Conservation (phyloP, 768 basidiomycete genomes). For the Cystobasidium tubakii region DNA sequence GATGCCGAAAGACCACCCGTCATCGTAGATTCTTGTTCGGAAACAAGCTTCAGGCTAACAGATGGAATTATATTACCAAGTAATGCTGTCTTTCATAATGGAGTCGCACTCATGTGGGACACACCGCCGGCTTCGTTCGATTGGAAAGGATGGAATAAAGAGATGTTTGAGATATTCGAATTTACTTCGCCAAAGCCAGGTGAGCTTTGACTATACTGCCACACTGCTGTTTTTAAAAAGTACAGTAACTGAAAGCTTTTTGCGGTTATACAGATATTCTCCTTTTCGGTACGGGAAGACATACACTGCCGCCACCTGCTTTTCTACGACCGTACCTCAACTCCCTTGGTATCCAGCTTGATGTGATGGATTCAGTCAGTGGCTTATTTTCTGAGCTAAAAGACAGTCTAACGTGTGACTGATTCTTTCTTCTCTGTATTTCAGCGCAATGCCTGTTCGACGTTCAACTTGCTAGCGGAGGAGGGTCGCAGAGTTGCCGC, state of each 20-base stretch:
- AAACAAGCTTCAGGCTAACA: slow-evolving; percentile 45
- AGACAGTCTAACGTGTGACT: neutral
- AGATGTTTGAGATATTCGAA: slow-evolving; percentile 74
- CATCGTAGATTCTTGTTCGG: slow-evolving; percentile 39
- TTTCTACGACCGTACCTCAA: slow-evolving; percentile 63
- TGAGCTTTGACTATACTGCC: slow-evolving; percentile 51
- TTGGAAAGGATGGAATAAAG: slow-evolving; percentile 67
- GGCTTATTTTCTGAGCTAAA: neutral
- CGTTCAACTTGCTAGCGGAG: slow-evolving; percentile 86
- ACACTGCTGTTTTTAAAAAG: neutral
- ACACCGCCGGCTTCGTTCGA: slow-evolving; percentile 55
- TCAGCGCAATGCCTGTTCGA: slow-evolving; percentile 83
- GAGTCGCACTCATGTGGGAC: slow-evolving; percentile 85
- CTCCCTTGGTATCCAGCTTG: slow-evolving; percentile 73
- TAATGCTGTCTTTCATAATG: slow-evolving; percentile 76
- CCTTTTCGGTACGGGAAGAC: slow-evolving; percentile 76
- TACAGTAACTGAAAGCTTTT: no score
- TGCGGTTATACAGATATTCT: slow-evolving; percentile 64
- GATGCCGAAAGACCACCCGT: slow-evolving; percentile 40
- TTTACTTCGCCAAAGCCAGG: slow-evolving; percentile 78
- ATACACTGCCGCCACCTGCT: slow-evolving; percentile 64
- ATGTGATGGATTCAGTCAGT: slow-evolving; percentile 79
- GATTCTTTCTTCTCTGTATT: neutral
- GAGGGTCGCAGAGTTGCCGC: slow-evolving; percentile 90
- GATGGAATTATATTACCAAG: slow-evolving; percentile 67